Base-by-base conservation (phyloP, 1,284 basidiomycete genomes). In the Papiliotrema flavescens region DNA sequence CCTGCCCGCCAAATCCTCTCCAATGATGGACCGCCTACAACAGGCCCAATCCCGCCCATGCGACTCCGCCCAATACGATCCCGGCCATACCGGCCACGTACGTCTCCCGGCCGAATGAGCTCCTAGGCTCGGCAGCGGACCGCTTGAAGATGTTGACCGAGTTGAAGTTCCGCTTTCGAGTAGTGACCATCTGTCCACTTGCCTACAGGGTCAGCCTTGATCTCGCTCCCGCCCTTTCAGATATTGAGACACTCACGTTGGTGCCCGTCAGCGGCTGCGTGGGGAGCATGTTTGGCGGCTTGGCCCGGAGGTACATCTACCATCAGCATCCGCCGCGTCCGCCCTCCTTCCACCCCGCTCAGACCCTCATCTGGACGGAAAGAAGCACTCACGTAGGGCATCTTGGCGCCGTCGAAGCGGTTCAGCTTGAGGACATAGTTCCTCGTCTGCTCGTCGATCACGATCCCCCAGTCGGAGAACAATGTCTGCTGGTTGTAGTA, bases 401-500 rank as follows among this genome's bases (percentile, higher is more conserved):
- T 62, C 61, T 71, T 70, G 32, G 73, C 59, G 28, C 75, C 75
- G 57, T 78, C 76, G 48, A 71, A 76, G 49, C 64, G 53, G 60
- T 74, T 73, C 47, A 77, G 47, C 35, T 70, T 60, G 28, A 78
- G 58, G 20, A 63, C 62, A 55, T 76, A 75, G 52, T 66, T 65
- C 24, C 60, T 60, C 9, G 62, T 65, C 34, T 56, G 46, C 8
- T 54, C 52, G 56, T 78, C 76, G 34, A 76, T 64, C 20, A 56
- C 57, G 60, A 78, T 75, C 42, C 70, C 69, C 74, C 74, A 77
- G 57, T 73, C 70, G 32, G 67, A 61, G 56, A 73, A 76, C 17
- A 63, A 50, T 15, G 64, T 69, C 62, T 70, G 36, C 61, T 81
- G 67, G 78, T 89, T 87, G 81, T 90, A 94, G 54, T 80, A 77